Percentiles rank a stretch among this genome's conserved stretches.
These are phyloP conservation scores for Exserohilum rostratum DNA, from an alignment of 2,329 filamentous ascomycete species.

Conservation along the genomic window DNA sequence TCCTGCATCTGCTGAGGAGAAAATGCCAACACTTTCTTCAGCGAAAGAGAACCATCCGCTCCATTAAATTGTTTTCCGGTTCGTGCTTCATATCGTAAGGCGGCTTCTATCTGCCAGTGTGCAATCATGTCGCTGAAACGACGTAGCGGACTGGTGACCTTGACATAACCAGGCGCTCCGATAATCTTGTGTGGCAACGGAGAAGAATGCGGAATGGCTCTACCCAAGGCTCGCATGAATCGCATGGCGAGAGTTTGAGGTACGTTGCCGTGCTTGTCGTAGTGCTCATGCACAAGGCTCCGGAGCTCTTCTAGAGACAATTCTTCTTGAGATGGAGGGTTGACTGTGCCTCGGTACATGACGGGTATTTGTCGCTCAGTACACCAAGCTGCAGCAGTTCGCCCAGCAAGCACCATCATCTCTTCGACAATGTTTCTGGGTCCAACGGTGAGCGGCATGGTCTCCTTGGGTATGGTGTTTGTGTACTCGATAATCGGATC, in stretches of 20 bases:
- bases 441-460: conserved; percentile 21
- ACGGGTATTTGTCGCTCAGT: conserved; percentile 58
- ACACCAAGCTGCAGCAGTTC: conserved; percentile 60
- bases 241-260: conserved; percentile 48
- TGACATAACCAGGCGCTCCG: conserved; percentile 61
- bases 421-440: conserved; percentile 43
- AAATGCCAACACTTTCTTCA: conserved; percentile 60
- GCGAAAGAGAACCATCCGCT: conserved; percentile 18
- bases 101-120: conserved; percentile 70
- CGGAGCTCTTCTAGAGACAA: conserved; percentile 29
- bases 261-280: conserved; percentile 43
- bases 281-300: conserved; percentile 46
- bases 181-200: conserved; percentile 59
- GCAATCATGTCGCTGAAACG: conserved; percentile 65
- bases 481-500: conserved; percentile 53
- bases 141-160: conserved; percentile 66
- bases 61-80: conserved; percentile 52
- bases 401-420: conserved; percentile 63
- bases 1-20: conserved; percentile 54
- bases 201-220: conserved; percentile 52
- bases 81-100: conserved; percentile 61
- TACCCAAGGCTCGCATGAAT: conserved; percentile 52
- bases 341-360: conserved; percentile 54
- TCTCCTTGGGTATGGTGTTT: conserved; percentile 6
- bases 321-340: conserved; percentile 18